Evolutionary conservation across 1,284 basidiomycete species (phyloP).

Genomic region (Ceratobasidium sp.): DNA sequence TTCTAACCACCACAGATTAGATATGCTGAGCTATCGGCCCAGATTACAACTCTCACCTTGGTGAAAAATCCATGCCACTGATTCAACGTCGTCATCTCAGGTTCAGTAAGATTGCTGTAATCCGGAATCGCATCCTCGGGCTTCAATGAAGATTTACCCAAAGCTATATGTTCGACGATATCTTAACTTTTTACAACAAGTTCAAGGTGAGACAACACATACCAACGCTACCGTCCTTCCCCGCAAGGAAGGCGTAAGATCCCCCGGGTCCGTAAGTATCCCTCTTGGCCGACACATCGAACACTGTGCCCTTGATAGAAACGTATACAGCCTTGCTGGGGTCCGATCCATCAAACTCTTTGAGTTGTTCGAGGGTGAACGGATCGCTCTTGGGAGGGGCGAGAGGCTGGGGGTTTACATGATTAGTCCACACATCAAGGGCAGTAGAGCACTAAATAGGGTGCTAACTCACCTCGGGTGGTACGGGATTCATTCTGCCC

Average conservation of each 20-base stretch:
- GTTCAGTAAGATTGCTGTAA: slow-evolving; percentile 11
- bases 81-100: slow-evolving; percentile 25
- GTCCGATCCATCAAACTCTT: slow-evolving; percentile 76
- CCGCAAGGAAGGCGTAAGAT: slow-evolving; percentile 34
- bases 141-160: slow-evolving; percentile 38
- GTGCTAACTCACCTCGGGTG: slow-evolving; percentile 6
- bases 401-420: slow-evolving; percentile 57
- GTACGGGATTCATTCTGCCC: slow-evolving; percentile 24
- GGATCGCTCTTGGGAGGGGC: slow-evolving; percentile 83
- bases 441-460: not conserved
- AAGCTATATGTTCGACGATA: not conserved
- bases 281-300: slow-evolving; percentile 84
- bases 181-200: not conserved
- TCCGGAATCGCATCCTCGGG: slow-evolving; percentile 34
- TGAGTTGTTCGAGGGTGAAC: slow-evolving; percentile 77
- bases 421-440: not conserved
- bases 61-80: slow-evolving; percentile 43
- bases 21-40: too few relatives aligned
- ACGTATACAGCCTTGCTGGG: slow-evolving; percentile 82
- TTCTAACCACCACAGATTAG: too few relatives aligned
- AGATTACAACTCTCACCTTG: slow-evolving; percentile 10
- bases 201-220: not conserved
- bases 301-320: slow-evolving; percentile 90
- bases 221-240: slow-evolving; percentile 43
- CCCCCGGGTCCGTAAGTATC: slow-evolving; percentile 85